Evolutionary conservation across 2,329 filamentous ascomycete species (phyloP).

Genomic region (Geoglossum cookeanum): DNA sequence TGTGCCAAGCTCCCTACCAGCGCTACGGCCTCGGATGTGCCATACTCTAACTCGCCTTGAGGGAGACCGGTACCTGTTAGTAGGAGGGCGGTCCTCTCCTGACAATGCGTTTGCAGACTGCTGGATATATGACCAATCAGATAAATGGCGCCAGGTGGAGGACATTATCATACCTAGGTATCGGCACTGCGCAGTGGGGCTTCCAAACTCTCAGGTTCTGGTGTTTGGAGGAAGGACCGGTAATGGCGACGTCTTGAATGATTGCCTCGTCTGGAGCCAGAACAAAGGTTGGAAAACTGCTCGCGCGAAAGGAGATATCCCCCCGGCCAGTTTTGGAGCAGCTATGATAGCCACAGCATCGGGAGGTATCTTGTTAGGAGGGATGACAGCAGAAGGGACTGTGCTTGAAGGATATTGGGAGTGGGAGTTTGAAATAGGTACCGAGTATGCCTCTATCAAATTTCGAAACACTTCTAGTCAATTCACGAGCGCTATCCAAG

Average conservation of each 20-base stretch:
- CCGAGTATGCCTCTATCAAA: constrained; percentile 14
- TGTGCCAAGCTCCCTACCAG: constrained; percentile 12
- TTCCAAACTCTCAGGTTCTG: constrained; percentile 26
- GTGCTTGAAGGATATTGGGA: constrained; percentile 43
- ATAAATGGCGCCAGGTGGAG: constrained; percentile 43
- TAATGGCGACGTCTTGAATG: constrained; percentile 27
- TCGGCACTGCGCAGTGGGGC: constrained; percentile 42
- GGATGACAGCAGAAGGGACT: constrained; percentile 44
- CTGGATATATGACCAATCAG: constrained; percentile 43
- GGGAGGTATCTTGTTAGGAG: constrained; percentile 51
- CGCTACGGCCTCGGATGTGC: constrained; percentile 37
- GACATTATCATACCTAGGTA: constrained; percentile 54
- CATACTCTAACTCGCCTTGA: constrained; percentile 54
- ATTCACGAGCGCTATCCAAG: neutral
- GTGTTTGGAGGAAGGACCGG: constrained; percentile 43
- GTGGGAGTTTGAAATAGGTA: constrained; percentile 37
- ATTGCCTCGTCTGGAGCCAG: constrained; percentile 31
- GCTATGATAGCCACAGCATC: constrained; percentile 22
- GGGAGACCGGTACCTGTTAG: constrained; percentile 39
- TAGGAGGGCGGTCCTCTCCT: constrained; percentile 65
- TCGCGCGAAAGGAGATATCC: constrained; percentile 17
- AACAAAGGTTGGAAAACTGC: constrained; percentile 32
- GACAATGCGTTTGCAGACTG: constrained; percentile 49
- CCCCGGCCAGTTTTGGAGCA: constrained; percentile 36
- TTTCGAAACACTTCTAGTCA: constrained; percentile 3